Evolutionary conservation across 2,329 filamentous ascomycete genomes (phyloP).

Genomic region (Furcasterigmium sp.): DNA sequence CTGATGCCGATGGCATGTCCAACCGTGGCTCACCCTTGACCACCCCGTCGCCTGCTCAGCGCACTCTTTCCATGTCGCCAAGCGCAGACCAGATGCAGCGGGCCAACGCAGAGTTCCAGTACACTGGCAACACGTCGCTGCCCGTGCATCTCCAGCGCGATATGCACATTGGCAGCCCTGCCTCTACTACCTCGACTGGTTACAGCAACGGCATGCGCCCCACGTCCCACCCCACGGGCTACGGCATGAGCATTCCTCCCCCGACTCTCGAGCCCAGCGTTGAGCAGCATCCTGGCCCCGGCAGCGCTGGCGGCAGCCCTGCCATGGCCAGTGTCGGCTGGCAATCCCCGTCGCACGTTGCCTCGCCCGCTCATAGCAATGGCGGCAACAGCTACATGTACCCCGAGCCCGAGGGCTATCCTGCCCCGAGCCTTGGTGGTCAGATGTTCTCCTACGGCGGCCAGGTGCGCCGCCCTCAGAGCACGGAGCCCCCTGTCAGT

Average conservation of each 20-base stretch:
- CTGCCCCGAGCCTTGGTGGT: conserved; percentile 49
- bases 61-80: conserved; percentile 75
- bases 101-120: conserved; percentile 59
- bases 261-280: conserved; percentile 81
- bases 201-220: conserved; percentile 56
- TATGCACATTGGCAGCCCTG: conserved; percentile 65
- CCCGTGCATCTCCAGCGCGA: conserved; percentile 78
- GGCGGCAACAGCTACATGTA: conserved; percentile 67
- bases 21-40: conserved; percentile 69
- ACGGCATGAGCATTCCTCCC: conserved; percentile 58
- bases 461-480: conserved; percentile 65
- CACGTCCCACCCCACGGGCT: conserved; percentile 80
- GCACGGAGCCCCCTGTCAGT: conserved; percentile 59
- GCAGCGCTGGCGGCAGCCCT: conserved; percentile 76
- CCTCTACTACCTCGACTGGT: conserved; percentile 59
- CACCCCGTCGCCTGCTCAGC: conserved; percentile 78
- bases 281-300: conserved; percentile 57
- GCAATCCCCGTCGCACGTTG: conserved; percentile 76
- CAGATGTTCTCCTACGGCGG: conserved; percentile 69
- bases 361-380: conserved; percentile 62
- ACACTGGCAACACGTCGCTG: conserved; percentile 73
- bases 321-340: conserved; percentile 79
- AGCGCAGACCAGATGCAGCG: conserved; percentile 65
- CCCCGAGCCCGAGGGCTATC: conserved; percentile 73
- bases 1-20: conserved; percentile 67